These are phyloP conservation scores for Aspergillus ellipticus DNA, from an alignment of 495 filamentous ascomycete genomes.

Conservation along the genomic window DNA sequence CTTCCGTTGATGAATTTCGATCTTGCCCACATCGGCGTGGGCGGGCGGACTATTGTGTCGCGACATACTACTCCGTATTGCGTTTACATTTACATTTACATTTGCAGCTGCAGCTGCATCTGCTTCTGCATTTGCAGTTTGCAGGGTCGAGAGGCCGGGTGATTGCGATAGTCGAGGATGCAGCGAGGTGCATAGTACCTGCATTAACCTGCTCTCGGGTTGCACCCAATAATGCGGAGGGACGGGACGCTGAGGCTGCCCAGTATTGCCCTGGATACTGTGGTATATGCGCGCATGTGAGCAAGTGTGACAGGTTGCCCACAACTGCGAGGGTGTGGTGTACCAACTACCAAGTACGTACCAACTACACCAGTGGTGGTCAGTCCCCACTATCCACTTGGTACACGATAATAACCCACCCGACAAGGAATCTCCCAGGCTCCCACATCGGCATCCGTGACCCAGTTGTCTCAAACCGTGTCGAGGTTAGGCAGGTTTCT, in stretches of 20 bases:
- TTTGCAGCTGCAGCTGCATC: too few species aligned
- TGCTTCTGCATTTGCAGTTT: neutral
- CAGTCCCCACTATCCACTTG: neutral
- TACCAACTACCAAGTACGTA: too few species aligned
- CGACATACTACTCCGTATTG: too few species aligned
- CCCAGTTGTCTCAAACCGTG: too few species aligned
- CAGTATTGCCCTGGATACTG: neutral
- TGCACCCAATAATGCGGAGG: neutral
- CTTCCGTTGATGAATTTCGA: constrained; percentile 6
- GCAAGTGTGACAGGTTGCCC: neutral
- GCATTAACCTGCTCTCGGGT: neutral
- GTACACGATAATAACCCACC: neutral
- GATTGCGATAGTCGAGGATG: neutral
- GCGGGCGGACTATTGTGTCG: neutral
- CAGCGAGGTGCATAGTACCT: constrained; percentile 3
- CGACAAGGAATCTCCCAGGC: too few species aligned
- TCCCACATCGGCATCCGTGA: too few species aligned
- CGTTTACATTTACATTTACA: too few species aligned
- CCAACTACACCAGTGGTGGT: too few species aligned
- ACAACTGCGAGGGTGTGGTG: neutral
- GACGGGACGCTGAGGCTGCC: neutral
- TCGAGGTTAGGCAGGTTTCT: too few species aligned
- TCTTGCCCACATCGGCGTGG: constrained; percentile 2
- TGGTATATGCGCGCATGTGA: neutral
- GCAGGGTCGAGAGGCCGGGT: neutral